These are phyloP conservation scores for Globisporangium barbulae DNA, from an alignment of 352 stramenopile species.

Conservation along the genomic window DNA sequence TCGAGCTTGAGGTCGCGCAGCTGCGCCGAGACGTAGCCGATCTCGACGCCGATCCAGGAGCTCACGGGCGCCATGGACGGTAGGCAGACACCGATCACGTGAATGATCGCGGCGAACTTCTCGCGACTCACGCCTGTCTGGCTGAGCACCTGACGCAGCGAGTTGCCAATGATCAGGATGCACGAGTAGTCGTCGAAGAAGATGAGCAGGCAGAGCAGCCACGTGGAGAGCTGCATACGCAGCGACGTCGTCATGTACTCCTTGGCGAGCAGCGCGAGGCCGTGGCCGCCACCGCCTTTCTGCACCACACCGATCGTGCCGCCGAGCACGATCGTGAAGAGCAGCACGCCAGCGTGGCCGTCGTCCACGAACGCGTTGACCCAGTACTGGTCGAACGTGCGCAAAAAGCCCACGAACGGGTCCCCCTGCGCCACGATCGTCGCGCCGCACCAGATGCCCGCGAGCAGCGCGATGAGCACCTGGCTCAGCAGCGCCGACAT, in stretches of 20 bases:
- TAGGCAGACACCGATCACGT: constrained; percentile 84
- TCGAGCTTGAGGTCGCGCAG: constrained; percentile 71
- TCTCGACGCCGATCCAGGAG: constrained; percentile 89
- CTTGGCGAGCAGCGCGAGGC: constrained; percentile 75
- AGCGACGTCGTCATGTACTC: constrained; percentile 81
- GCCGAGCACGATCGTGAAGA: constrained; percentile 89
- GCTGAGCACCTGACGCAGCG: constrained; percentile 75
- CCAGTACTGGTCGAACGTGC: constrained; percentile 88
- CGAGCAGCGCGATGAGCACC: constrained; percentile 78
- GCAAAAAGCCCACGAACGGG: constrained; percentile 69
- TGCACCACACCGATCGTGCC: constrained; percentile 88
- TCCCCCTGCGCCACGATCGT: constrained; percentile 81
- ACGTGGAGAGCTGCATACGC: constrained; percentile 82
- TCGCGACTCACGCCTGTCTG: constrained; percentile 82
- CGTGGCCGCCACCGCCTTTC: constrained; percentile 83
- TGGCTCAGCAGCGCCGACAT: constrained; percentile 72
- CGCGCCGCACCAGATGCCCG: constrained; percentile 85
- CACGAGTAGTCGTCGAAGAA: constrained; percentile 94
- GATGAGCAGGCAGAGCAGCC: constrained; percentile 80
- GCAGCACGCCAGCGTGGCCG: constrained; percentile 79
- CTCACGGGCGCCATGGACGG: constrained; percentile 88
- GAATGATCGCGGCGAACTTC: constrained; percentile 89
- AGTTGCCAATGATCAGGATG: constrained; percentile 89
- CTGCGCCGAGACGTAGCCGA: constrained; percentile 82
- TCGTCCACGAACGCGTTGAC: constrained; percentile 78